Percentiles rank a stretch among this genome's conserved stretches.
phyloP scores from a whole-genome alignment of 2,329 filamentous ascomycete species.

The Blumeriella jaapii region DNA sequence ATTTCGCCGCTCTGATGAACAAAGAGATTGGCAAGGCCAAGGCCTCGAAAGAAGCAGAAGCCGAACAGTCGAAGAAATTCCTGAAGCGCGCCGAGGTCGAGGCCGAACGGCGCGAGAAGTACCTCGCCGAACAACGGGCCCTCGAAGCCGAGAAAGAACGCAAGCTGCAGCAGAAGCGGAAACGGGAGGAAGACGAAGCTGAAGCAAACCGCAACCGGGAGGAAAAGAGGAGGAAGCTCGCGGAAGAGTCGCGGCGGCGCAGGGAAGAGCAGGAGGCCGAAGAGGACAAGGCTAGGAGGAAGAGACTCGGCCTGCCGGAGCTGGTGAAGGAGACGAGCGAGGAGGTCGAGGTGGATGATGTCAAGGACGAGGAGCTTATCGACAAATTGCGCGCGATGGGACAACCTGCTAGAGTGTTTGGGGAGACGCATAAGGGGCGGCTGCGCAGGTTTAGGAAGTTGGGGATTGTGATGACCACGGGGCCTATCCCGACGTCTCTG shows the following conservation, averaged over 20 bases:
- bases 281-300: constrained; percentile 61
- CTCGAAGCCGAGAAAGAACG: constrained; percentile 61
- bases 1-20: constrained; percentile 89
- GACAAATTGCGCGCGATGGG: constrained; percentile 57
- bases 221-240: constrained; percentile 70
- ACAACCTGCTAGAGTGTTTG: constrained; percentile 69
- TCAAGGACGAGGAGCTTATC: constrained; percentile 60
- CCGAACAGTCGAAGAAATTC: constrained; percentile 54
- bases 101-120: constrained; percentile 66
- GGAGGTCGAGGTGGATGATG: constrained; percentile 44
- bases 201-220: constrained; percentile 58
- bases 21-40: constrained; percentile 83
- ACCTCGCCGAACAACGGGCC: constrained; percentile 68
- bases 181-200: constrained; percentile 75
- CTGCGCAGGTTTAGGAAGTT: constrained; percentile 61
- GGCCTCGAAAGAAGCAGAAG: constrained; percentile 30
- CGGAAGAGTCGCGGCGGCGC: constrained; percentile 62
- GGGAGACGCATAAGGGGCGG: constrained; percentile 60
- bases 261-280: constrained; percentile 63
- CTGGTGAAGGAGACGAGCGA: constrained; percentile 41
- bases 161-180: constrained; percentile 67
- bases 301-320: constrained; percentile 71
- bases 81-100: constrained; percentile 78
- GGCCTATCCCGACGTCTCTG: constrained; percentile 80
- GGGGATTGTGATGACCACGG: constrained; percentile 48